Evolutionary conservation across 805 yeast species (phyloP), one percentile per base, ranked within the genome.

Genomic region (Suhomyces tanzawaensis): DNA sequence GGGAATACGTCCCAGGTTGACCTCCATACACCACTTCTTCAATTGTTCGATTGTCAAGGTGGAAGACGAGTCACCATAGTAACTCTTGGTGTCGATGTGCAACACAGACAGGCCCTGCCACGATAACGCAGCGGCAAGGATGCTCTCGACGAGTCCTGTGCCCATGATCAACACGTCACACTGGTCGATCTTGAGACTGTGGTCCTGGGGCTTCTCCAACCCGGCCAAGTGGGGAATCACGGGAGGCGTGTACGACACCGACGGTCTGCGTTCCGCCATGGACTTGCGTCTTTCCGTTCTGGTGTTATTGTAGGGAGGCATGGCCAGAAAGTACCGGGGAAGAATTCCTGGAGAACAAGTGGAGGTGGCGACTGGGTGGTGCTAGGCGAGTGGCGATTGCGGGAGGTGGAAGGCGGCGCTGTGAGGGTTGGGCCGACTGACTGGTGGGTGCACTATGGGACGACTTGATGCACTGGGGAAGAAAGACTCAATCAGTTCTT

Each of bases 51-150:
- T 77, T 15, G 95, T 85, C 36, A 93, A 64, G 3, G 96, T 85
- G 4, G 97, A 89, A 34, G 82, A 74, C 24, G 83, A 74, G 58
- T 90, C 98, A 15, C 99, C 99, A 53, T 93, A 93, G 57, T 86
- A 82, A 19, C 79, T 73, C 55, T 89, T 84, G 29, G 80, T 70
- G 59, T 93, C 99, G 21, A 93, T 79, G 56, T 93, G 99, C 30
- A 93, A 67, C 7, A 93, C 97, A 47, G 76, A 80, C n/a, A 93
- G 80, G n/a, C 99, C 99, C 52, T 88, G 96, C 98, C 99, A 93
- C 9, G 97, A 84, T 32, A 93, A 71, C 0, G 97, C 91, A 9
- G 97, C 95, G 0, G 98, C 96, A 34, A 89, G 63, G 9, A 93
- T 81, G 48, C 88, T 79, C 59, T 93, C 96, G 2, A 81, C 82